Evolutionary conservation across 2,329 filamentous ascomycete species (phyloP).

Genomic region (Alternaria sp.): DNA sequence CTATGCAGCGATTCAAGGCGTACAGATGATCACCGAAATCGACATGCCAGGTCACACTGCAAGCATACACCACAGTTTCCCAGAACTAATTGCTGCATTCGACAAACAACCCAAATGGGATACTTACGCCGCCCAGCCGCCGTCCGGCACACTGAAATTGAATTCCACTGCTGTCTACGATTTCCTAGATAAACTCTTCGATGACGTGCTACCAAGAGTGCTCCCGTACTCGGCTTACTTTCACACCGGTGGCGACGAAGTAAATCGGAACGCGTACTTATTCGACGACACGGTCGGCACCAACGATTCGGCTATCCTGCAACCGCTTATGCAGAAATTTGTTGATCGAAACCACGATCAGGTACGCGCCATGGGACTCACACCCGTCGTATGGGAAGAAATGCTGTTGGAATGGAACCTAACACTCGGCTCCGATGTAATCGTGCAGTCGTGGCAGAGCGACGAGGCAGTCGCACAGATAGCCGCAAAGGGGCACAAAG

Average conservation of each 20-base stretch:
- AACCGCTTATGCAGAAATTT: conserved; percentile 80
- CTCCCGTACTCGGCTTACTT: conserved; percentile 75
- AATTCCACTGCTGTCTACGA: conserved; percentile 74
- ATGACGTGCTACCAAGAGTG: conserved; percentile 73
- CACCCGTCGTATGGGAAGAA: conserved; percentile 87
- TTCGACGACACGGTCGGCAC: conserved; percentile 74
- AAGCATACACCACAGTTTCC: conserved; percentile 70
- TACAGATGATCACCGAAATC: conserved; percentile 78
- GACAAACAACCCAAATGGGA: conserved; percentile 63
- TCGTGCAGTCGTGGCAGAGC: conserved; percentile 82
- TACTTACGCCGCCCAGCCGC: conserved; percentile 63
- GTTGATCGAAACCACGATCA: conserved; percentile 73
- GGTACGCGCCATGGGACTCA: conserved; percentile 69
- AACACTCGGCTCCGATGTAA: conserved; percentile 72
- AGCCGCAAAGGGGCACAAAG: conserved; percentile 71
- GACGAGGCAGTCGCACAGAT: conserved; percentile 68
- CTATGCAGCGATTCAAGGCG: conserved; percentile 73
- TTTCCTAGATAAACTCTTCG: conserved; percentile 76
- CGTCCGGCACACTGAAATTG: conserved; percentile 73
- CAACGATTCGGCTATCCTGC: conserved; percentile 70
- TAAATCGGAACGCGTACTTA: conserved; percentile 77
- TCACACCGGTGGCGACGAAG: conserved; percentile 88
- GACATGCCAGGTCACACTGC: conserved; percentile 84
- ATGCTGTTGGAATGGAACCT: conserved; percentile 82
- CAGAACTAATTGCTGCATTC: conserved; percentile 74